These are phyloP conservation scores for Boletus rubescentipes DNA, from an alignment of 768 basidiomycete genomes.

Conservation along the genomic window DNA sequence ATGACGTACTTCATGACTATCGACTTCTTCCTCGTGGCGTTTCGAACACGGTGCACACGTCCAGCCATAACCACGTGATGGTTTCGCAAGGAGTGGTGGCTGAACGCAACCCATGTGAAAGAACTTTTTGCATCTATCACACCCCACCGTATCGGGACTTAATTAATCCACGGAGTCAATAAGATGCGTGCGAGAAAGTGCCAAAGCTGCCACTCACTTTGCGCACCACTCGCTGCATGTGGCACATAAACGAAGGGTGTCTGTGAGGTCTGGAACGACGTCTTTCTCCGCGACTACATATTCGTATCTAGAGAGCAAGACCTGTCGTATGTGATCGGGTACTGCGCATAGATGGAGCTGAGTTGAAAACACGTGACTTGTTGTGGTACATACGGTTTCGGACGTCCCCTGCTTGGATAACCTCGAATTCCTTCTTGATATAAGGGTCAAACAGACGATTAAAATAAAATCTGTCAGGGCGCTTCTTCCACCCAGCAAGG, in stretches of 20 bases:
- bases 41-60: conserved; percentile 92
- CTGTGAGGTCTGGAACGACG: conserved; percentile 86
- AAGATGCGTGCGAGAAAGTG: conserved; percentile 15
- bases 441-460: conserved; percentile 94
- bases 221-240: conserved; percentile 89
- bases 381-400: conserved; percentile 70
- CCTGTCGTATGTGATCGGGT: conserved; percentile 75
- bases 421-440: conserved; percentile 97
- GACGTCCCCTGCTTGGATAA: conserved; percentile 82
- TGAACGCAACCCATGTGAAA: conserved; percentile 96
- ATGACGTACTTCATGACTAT: conserved; percentile 68
- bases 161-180: conserved; percentile 25
- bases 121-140: conserved; percentile 87
- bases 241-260: conserved; percentile 79
- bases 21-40: conserved; percentile 83
- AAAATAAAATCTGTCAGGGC: conserved; percentile 96
- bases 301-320: conserved; percentile 81
- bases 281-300: conserved; percentile 96
- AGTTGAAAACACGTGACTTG: conserved; percentile 21
- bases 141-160: conserved; percentile 84
- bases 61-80: conserved; percentile 96
- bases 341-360: conserved; percentile 45
- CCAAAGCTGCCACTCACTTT: conserved; percentile 51
- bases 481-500: conserved; percentile 90
- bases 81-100: conserved; percentile 87